Base-by-base conservation (phyloP, 257 asterid species). In the Vinca minor region DNA sequence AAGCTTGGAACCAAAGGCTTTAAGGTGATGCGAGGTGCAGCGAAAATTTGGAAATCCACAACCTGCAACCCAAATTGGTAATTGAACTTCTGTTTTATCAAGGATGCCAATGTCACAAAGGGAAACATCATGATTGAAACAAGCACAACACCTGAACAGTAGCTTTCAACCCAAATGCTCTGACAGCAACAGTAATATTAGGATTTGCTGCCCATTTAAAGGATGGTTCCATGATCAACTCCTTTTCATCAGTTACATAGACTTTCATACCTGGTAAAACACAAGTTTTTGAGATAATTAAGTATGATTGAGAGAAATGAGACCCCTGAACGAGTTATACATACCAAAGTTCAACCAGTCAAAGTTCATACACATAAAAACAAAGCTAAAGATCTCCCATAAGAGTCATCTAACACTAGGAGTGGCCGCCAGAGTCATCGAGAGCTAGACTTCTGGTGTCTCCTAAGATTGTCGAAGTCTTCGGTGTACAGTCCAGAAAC, bases 121-220 rank as follows among this genome's bases (percentile, higher is more conserved):
- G 47, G 41, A 55, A 31, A 45, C 41, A 72, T 50, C 23, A 3
- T 17, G 1, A 34, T 39, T 44, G 12, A 66, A 23, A 29, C 63
- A 50, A 65, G 75, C 52, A 68, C 52, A 66, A 54, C 59, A 89
- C 99, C 96, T 93, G 99, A 77, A 79, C 86, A 28, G 97, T 93
- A 49, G 94, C 88, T 76, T 85, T 89, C 63, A 93, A 65, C 68
- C 99, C 96, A 60, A 59, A 93, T 59, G 99, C 94, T 82, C 63
- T 89, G 58, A 84, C 87, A 42, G 85, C 88, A 65, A 93, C 75
- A 28, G 82, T 68, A 36, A 93, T 76, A 71, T 93, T 83, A 71
- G 99, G 99, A 81, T 89, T 89, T 48, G 88, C 97, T 1, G 99
- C 99, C 99, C 99, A 89, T 79, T 93, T 93, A 63, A 93, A n/a